A percentile compares a stretch with the other conserved stretches of the same genome.
Evolutionary conservation across 139 green algal species (phyloP).

Genomic region (Ulvella scutata): DNA sequence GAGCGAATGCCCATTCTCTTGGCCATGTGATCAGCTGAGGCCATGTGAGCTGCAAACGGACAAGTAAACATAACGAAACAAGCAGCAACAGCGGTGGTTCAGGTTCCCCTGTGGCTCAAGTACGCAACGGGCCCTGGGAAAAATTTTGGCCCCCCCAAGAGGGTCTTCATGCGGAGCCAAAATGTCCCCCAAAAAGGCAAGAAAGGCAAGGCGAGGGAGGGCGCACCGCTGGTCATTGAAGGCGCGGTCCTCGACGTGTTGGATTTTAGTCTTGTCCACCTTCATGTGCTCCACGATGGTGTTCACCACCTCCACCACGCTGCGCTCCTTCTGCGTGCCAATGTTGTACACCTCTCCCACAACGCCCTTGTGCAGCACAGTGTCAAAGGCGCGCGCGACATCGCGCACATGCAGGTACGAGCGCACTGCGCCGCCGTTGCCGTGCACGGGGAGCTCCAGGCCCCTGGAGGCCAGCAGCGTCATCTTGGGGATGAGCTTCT

Average conservation of each 20-base stretch:
- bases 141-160: no score
- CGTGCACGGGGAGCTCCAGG: constrained; percentile 42
- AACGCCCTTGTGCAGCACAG: constrained; percentile 62
- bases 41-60: no score
- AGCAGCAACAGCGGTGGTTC: no score
- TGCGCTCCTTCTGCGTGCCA: constrained; percentile 81
- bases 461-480: constrained; percentile 48
- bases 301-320: constrained; percentile 66
- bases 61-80: no score
- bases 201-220: no score
- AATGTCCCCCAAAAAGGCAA: no score
- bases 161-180: no score
- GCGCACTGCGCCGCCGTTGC: constrained; percentile 27
- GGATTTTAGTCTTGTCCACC: constrained; percentile 30
- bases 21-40: no score
- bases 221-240: constrained; percentile 70
- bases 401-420: constrained; percentile 87
- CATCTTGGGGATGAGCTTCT: constrained; percentile 87
- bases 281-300: constrained; percentile 35
- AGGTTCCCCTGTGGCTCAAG: no score
- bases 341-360: constrained; percentile 93
- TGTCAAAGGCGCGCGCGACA: constrained; percentile 81
- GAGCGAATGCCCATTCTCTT: no score
- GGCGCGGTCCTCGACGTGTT: constrained; percentile 49
- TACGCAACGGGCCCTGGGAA: no score